These are phyloP conservation scores for Mycosphaerella sp. DNA, from an alignment of 2,329 filamentous ascomycete species.

Conservation along the genomic window DNA sequence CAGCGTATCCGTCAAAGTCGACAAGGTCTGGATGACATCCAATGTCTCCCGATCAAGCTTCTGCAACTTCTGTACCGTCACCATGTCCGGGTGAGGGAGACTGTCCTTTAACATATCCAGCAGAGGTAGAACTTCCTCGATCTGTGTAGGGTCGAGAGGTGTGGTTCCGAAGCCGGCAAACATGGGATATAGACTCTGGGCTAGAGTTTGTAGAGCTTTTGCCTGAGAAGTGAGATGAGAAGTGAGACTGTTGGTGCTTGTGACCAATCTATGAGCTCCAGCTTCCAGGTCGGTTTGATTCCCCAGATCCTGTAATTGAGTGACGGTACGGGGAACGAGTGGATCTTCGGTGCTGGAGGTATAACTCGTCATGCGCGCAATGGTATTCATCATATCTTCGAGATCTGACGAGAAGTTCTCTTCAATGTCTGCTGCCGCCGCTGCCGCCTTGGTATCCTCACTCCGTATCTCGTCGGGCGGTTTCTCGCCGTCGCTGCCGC, in stretches of 20 bases:
- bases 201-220: constrained; percentile 66
- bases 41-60: constrained; percentile 61
- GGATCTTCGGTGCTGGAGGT: constrained; percentile 30
- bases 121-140: constrained; percentile 64
- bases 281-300: constrained; percentile 33
- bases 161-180: constrained; percentile 47
- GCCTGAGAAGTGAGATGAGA: constrained; percentile 71
- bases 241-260: constrained; percentile 46
- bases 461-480: constrained; percentile 21
- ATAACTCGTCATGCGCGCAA: constrained; percentile 32
- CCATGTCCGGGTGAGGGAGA: constrained; percentile 61
- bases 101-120: constrained; percentile 58
- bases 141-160: constrained; percentile 57
- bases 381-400: constrained; percentile 32
- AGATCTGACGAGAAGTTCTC: constrained; percentile 40
- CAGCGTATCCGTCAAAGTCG: constrained; percentile 80
- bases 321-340: constrained; percentile 29
- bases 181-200: constrained; percentile 61
- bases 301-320: constrained; percentile 33
- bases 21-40: constrained; percentile 71
- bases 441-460: neutral
- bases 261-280: constrained; percentile 32
- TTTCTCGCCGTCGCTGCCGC: constrained; percentile 16
- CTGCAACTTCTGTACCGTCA: constrained; percentile 60
- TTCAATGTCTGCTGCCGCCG: constrained; percentile 14